Base-by-base conservation (phyloP, 140 eudicot species). In the Artemisia princeps region DNA sequence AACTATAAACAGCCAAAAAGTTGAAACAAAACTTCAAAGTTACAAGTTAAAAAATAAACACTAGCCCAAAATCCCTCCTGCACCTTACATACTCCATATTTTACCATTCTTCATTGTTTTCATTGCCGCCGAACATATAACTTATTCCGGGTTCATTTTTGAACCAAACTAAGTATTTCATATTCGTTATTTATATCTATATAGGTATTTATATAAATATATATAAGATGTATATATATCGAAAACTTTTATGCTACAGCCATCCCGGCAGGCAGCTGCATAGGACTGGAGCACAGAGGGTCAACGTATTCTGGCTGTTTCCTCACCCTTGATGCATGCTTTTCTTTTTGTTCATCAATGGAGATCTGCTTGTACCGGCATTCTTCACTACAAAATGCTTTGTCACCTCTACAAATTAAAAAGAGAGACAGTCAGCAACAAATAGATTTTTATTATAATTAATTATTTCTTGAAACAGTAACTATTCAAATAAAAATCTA, bases 371-470 rank as follows among this genome's bases (percentile, higher is more conserved):
- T 79, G 86, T 45, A 61, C 63, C 92, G 88, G 64, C 97, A 89
- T 63, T 89, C 89, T 59, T 75, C 87, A n/a, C 96, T 86, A 72
- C 96, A 89, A 76, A 89, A 89, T 8, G 91, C 96, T 73, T 84
- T 86, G 72, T 89, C 97, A 19, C 97, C 97, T 54, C 97, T 86
- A 86, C 55, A 74, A 64, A 14, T 55, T 6, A 30, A 66, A 64
- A 52, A 23, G 3, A 51, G 37, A 42, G 61, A 15, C 15, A 51
- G 22, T 49, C 20, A 67, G 74, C 30, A 45, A 17, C 13, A 58
- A 51, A 46, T 48, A 59, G 22, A 74, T 58, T 30, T 48, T 37
- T 10, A 61, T 22, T 10, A 30, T 6, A 17, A 64, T 65, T 17
- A 2, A 3, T 49, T 15, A n/a, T 59, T 10, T 71, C 62, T 70